Evolutionary conservation across 345 rosid genomes (phyloP), one percentile per base, ranked within the genome.

Genomic region (Nephelium lappaceum): DNA sequence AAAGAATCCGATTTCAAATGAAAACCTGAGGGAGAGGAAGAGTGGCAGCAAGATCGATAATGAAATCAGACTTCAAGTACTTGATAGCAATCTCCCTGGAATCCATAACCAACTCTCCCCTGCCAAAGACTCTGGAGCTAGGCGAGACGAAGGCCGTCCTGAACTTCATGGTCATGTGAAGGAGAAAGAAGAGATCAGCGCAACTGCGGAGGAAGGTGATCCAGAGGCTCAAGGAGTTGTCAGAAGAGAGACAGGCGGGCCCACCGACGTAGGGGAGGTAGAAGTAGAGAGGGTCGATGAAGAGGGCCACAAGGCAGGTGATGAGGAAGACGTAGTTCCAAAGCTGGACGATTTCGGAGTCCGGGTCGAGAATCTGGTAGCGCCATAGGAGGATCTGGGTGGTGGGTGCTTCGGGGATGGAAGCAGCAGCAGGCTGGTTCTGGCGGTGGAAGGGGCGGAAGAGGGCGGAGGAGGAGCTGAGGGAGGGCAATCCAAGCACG

Each of bases 321-420:
- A 86, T 15, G 73, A 96, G 91, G 83, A 96, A 96, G 76, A 96
- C 85, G 81, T 91, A 93, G 84, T 96, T 96, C 99, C 99, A 94
- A 39, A 85, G 89, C 14, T 87, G 78, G 18, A 93, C 97, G 66
- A 93, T 82, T 63, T 89, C 96, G 91, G 94, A 91, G 90, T 87
- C 96, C 8, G 98, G 98, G 77, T 93, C 97, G 42, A 96, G 95
- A 82, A 94, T 91, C 65, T 89, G 93, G 83, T 88, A 84, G 75
- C 85, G 95, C 99, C 99, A 93, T 84, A 89, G 82, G 69, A 91
- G 84, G 80, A 82, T 65, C 51, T 88, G 83, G 68, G 90, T 76
- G 62, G 85, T 67, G 63, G 76, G 55, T 53, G 77, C 74, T 55
- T 81, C 75, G 60, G 82, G 74, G 83, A 67, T 57, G 77, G 84